phyloP scores from a whole-genome alignment of 2,329 filamentous ascomycete species.

The Alternaria sp. region DNA sequence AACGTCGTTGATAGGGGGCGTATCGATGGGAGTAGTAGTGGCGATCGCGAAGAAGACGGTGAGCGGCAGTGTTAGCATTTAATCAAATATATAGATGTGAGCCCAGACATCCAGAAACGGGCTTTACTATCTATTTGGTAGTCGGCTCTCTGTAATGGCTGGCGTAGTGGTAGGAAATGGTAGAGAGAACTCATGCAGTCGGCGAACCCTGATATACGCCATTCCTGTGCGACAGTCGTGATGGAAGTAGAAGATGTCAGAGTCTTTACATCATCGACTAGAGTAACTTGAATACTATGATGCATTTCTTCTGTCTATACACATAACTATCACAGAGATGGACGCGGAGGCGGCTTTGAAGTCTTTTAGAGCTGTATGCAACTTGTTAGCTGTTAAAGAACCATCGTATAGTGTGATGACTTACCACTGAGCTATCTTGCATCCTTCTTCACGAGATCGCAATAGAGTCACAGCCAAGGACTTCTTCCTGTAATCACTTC shows the following conservation, averaged over 20 bases:
- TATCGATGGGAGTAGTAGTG: neutral
- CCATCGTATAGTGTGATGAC: neutral
- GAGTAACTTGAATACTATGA: neutral
- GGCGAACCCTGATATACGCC: neutral
- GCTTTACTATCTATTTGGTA: neutral
- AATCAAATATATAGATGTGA: fast-evolving
- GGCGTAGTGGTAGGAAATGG: neutral
- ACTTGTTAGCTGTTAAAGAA: no score
- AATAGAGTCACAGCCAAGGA: neutral
- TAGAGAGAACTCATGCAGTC: neutral
- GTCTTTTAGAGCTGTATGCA: neutral
- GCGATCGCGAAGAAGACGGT: neutral
- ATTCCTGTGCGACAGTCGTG: neutral
- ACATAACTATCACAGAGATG: neutral
- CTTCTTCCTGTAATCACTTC: neutral
- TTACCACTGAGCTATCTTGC: neutral
- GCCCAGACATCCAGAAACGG: fast-evolving
- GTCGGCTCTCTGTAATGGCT: neutral
- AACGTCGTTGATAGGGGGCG: neutral
- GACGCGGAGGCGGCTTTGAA: neutral
- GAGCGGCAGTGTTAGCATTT: neutral
- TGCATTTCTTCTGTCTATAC: neutral
- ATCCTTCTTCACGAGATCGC: neutral
- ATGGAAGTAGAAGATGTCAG: neutral
- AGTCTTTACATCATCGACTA: neutral